phyloP scores from a whole-genome alignment of 2,329 filamentous ascomycete species.

The Nakataea oryzae region DNA sequence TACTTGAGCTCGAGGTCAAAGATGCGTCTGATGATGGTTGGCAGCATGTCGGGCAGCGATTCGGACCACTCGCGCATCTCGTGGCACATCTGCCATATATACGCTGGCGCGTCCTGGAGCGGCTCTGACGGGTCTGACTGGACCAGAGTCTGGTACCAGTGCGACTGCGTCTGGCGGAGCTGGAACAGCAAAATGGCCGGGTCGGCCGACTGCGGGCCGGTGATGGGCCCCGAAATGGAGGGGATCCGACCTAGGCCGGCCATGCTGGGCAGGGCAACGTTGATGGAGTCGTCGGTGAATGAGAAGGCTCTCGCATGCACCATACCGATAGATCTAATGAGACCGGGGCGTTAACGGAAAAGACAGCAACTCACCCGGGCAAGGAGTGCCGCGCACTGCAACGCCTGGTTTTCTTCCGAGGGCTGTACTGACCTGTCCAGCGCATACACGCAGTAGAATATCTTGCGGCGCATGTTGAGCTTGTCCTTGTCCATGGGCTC shows the following conservation, averaged over 20 bases:
- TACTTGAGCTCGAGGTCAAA: conserved; percentile 86
- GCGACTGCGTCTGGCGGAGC: conserved; percentile 75
- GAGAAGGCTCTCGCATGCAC: conserved; percentile 82
- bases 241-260: conserved; percentile 29
- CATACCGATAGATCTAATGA: conserved; percentile 68
- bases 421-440: conserved; percentile 59
- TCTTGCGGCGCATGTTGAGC: conserved; percentile 67
- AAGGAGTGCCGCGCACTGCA: background rate
- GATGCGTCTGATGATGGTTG: conserved; percentile 57
- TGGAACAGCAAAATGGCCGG: conserved; percentile 71
- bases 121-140: conserved; percentile 58
- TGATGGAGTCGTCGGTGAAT: conserved; percentile 80
- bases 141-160: conserved; percentile 82
- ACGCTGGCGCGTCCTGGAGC: conserved; percentile 58
- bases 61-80: conserved; percentile 76
- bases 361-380: no score
- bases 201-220: conserved; percentile 43
- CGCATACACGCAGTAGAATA: conserved; percentile 86
- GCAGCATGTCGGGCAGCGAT: conserved; percentile 56
- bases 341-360: conserved; percentile 11
- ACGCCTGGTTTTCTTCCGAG: conserved; percentile 5
- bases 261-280: conserved; percentile 63
- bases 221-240: conserved; percentile 29
- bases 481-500: conserved; percentile 56
- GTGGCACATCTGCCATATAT: conserved; percentile 66